A percentile compares a stretch with the other conserved stretches of the same genome.
Evolutionary conservation across 2,329 filamentous ascomycete species (phyloP).

Genomic region (Xylaria arbuscula): DNA sequence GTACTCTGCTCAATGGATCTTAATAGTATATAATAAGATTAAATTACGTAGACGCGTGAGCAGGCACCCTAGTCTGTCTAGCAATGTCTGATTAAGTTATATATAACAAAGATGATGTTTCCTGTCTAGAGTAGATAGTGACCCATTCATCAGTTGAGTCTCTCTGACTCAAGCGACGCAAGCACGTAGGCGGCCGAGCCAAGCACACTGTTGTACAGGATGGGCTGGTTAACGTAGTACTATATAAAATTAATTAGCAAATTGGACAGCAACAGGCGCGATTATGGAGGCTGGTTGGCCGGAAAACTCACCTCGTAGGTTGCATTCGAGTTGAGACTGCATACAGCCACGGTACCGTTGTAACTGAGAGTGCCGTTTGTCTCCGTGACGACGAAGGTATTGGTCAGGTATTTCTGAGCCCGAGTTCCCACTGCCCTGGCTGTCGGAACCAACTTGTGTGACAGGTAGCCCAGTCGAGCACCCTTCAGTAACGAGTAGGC

Average conservation of each 20-base stretch:
- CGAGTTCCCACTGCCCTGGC: slow-evolving; percentile 36
- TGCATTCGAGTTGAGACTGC: slow-evolving; percentile 57
- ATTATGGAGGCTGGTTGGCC: neutral
- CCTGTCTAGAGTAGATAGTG: neutral
- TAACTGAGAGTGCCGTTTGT: slow-evolving; percentile 48
- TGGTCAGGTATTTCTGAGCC: slow-evolving; percentile 44
- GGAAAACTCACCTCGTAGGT: slow-evolving; percentile 49
- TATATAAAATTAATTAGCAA: slow-evolving; percentile 41
- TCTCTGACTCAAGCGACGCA: slow-evolving; percentile 54
- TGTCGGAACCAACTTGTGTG: neutral
- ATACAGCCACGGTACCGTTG: slow-evolving; percentile 54
- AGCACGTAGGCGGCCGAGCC: slow-evolving; percentile 54
- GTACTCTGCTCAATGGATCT: neutral
- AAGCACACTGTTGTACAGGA: slow-evolving; percentile 53
- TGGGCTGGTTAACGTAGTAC: slow-evolving; percentile 54
- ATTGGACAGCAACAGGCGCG: neutral
- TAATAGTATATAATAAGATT: neutral
- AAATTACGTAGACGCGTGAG: neutral
- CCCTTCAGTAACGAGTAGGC: slow-evolving; percentile 54
- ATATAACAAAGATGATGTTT: neutral
- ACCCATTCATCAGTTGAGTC: slow-evolving; percentile 17
- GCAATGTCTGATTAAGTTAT: slow-evolving; percentile 10
- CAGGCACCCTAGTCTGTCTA: neutral
- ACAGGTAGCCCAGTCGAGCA: slow-evolving; percentile 51
- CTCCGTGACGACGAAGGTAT: slow-evolving; percentile 45